Evolutionary conservation across 192 early-diverging fungal species (phyloP).

Genomic region (Jimgerdemannia flammicorona): DNA sequence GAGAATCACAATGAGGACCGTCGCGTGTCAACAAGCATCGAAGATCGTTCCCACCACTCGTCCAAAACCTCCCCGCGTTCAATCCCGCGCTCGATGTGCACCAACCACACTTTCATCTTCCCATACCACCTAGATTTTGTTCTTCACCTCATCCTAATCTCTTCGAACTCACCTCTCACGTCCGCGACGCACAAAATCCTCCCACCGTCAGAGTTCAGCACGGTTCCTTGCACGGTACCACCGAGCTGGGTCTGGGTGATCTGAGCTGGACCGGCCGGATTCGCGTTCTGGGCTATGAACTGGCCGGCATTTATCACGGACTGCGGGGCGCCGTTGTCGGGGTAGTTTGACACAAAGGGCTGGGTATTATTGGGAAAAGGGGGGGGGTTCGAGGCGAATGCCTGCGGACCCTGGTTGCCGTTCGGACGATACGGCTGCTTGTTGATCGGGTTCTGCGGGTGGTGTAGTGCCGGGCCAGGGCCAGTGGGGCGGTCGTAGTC

Average conservation of each 20-base stretch:
- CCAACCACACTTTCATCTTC: neutral
- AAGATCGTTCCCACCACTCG: too few relatives aligned
- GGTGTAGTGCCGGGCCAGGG: neutral
- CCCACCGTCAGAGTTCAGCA: slow-evolving; percentile 31
- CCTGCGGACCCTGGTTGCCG: neutral
- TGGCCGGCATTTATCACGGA: slow-evolving; percentile 10
- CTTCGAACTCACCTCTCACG: slow-evolving; percentile 32
- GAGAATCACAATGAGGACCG: too few relatives aligned
- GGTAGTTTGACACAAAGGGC: slow-evolving; percentile 8
- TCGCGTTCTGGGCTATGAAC: slow-evolving; percentile 4
- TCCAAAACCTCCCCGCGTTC: too few relatives aligned
- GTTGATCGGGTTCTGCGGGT: neutral
- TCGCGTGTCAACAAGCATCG: too few relatives aligned
- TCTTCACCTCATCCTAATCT: neutral
- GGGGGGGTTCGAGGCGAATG: neutral
- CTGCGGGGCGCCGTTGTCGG: neutral
- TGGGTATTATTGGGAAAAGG: neutral
- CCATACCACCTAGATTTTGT: too few relatives aligned
- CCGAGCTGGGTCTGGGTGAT: neutral
- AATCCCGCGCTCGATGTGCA: too few relatives aligned
- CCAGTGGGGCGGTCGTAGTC: neutral
- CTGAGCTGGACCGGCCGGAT: neutral
- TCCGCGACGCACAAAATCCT: slow-evolving; percentile 50
- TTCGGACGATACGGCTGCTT: neutral
- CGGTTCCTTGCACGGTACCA: neutral